Evolutionary conservation across 805 yeast species (phyloP), one percentile per base, ranked within the genome.

Genomic region (Wickerhamiella parazyma): DNA sequence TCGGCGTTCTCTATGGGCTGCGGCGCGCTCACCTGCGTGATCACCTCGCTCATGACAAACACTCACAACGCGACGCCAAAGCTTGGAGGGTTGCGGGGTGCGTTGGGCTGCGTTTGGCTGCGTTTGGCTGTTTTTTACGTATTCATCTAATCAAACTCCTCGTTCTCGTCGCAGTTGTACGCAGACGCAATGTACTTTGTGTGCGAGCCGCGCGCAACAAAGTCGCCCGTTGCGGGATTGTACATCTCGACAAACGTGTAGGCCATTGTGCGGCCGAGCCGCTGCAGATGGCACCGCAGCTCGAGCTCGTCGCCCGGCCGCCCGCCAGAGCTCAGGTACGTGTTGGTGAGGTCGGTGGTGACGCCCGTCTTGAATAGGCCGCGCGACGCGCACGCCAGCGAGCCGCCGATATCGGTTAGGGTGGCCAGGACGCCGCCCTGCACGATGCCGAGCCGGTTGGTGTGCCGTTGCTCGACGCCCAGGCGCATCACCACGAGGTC

Each of bases 331-430:
- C 62, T 41, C 22, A 66, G 45, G 45, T 59, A 66, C 4, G 70
- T 63, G 11, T 64, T 60, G 33, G 61, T 57, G 41, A 66, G 48
- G 43, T 66, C 71, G 1, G 68, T 67, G 16, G 67, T 56, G 25
- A 66, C 71, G 5, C 71, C 71, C 1, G 71, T 67, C 47, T 57
- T 47, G 42, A 55, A 67, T 53, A 65, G 41, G 7, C 71, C 71
- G 14, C 60, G 51, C 17, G 68, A 59, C 1, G 70, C 60, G 7
- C 65, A 51, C 1, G 71, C 70, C 43, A 66, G 51, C 9, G 71
- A 66, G 11, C 71, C 71, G 6, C 69, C 71, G 4, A 66, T 55
- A 43, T 66, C 71, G 4, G 65, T 68, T 18, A 54, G 54, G 4
- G 65, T 54, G 12, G 69, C 64, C 21, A 67, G 50, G 4, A 65